Base-by-base conservation (phyloP, 2,329 filamentous ascomycete species). In the Periconia macrospinosa region DNA sequence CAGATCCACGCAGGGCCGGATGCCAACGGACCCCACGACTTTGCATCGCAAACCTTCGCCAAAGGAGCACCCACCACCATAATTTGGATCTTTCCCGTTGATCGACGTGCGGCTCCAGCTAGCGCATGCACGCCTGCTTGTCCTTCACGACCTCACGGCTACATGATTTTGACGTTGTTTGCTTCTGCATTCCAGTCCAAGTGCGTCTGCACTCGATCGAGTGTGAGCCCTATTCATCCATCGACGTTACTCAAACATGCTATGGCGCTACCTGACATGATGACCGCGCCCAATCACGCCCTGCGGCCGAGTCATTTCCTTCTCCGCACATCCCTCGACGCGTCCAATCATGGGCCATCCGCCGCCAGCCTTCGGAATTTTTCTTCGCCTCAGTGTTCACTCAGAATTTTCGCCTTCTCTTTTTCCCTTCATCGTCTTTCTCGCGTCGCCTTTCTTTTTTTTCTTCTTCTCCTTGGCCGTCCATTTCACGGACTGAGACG, bases 61-160 rank as follows among this genome's bases (percentile, higher is more conserved):
- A 63, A 37, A 37, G 33, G 33, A 6, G 33, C 33, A 37, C 33
- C 33, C 61, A 49, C 58, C 49, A 50, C 49, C 52, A 54, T 19
- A n/a, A 50, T 41, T 42, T 27, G 23, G 40, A 50, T 40, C 58
- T 64, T 63, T 59, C 56, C 62, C 60, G 61, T 62, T 68, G 68
- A 70, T 70, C 68, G 62, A 62, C 68, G 61, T 68, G 63, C 63
- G 66, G 67, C 66, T 69, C 63, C 57, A 51, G 54, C 65, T 68
- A 69, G 66, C 58, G 56, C 59, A 52, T 47, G 50, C 54, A 47
- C 23, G 30, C 43, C 5, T 46, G 42, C 14, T 10, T 47, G 20
- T 23, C 30, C 15, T 45, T 17, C 43, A 33, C 20, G 20, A 49
- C 47, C 13, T 49, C 49, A 50, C 49, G 40, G 20, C 37, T 49